Conservation (phyloP, 768 basidiomycete species). For the Trametes meyenii region DNA sequence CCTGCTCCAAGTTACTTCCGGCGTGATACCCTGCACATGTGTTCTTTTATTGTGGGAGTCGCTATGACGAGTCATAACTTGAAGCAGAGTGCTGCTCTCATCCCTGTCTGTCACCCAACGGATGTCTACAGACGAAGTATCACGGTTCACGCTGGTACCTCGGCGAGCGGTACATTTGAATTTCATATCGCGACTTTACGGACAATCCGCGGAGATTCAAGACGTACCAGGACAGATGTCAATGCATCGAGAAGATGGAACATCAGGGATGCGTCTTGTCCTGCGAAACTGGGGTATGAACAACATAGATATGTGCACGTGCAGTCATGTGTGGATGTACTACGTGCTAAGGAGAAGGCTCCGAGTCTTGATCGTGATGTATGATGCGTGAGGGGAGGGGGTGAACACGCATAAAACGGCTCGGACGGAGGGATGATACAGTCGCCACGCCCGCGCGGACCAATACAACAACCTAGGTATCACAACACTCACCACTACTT, state of each 20-base stretch:
- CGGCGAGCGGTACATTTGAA: too few species aligned
- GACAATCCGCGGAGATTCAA: too few species aligned
- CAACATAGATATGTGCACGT: constrained; percentile 21
- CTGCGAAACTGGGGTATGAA: constrained; percentile 6
- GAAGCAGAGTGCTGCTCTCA: too few species aligned
- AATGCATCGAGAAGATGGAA: background rate
- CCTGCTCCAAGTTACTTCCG: too few species aligned
- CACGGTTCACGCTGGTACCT: too few species aligned
- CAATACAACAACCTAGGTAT: constrained; percentile 14
- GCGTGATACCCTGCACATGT: too few species aligned
- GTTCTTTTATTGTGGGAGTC: too few species aligned
- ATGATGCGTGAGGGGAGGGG: constrained; percentile 2
- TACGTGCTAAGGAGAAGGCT: constrained; percentile 1
- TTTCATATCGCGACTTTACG: too few species aligned
- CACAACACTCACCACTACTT: constrained; percentile 1
- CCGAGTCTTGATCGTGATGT: constrained; percentile 9
- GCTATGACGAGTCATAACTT: too few species aligned
- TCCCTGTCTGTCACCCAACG: too few species aligned
- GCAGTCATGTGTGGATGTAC: constrained; percentile 2
- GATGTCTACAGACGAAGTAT: too few species aligned
- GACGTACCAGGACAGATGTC: background rate
- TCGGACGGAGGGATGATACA: constrained; percentile 10
- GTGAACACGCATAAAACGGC: background rate
- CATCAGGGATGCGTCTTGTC: background rate
- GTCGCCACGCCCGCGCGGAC: constrained; percentile 23